Evolutionary conservation across 2,329 filamentous ascomycete genomes (phyloP), one percentile per base, ranked within the genome.

Genomic region (Tolypocladium sp.): DNA sequence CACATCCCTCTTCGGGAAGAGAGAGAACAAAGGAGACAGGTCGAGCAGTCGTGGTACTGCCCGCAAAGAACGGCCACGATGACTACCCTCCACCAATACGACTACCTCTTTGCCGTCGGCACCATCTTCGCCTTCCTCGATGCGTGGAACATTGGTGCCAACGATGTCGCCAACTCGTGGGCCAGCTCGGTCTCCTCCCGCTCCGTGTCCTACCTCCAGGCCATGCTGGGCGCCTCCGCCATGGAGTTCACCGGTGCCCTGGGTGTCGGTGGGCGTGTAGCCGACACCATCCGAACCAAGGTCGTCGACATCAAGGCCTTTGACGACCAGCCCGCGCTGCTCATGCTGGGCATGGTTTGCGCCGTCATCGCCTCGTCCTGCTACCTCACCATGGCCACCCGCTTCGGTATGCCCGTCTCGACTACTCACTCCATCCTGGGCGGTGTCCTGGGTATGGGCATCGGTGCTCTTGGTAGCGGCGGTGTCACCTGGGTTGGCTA

Each of bases 81-180:
- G 55, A 62, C 66, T 25, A 63, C 64, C 27, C 60, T 70, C 57
- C 73, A 76, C 60, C 77, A 87, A 66, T 87, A 80, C 62, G 79
- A 85, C 71, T 87, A 86, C 68, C 76, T 87, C 62, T 83, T 87
- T 63, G 85, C 82, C 65, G 79, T 87, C 58, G 84, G 82, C 72
- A 83, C 82, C 58, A 79, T 87, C 60, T 88, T 88, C 70, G 83
- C 85, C 61, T 82, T 84, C 68, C 80, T 88, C 46, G 85, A 87
- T 69, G 84, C 84, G 57, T 88, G 82, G 81, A 87, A 86, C 68
- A 86, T 65, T 71, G 75, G 74, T 64, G 73, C 68, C 70, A 78
- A 85, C 74, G 88, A 90, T 87, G 87, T 90, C 61, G 87, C 88
- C 72, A 91, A 90, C 76, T 83, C 86, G 2, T 91, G 85, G 83